phyloP scores from a whole-genome alignment of 441 rosid species.

The Macaranga tanarius region DNA sequence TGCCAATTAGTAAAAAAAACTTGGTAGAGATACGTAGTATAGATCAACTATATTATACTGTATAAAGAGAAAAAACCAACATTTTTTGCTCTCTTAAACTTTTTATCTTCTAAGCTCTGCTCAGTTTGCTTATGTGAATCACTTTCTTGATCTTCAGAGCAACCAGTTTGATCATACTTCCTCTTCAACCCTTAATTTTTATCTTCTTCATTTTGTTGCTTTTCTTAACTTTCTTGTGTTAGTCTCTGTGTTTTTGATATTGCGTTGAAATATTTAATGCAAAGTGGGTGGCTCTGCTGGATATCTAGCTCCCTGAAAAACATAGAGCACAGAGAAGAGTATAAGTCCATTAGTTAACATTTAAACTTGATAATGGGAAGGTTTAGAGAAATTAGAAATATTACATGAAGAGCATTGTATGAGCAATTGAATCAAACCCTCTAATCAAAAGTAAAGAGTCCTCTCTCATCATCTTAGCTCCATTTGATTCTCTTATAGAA shows the following conservation, averaged over 20 bases:
- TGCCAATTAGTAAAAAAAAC: neutral
- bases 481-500: constrained; percentile 30
- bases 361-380: neutral
- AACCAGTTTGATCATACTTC: constrained; percentile 47
- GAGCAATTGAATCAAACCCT: constrained; percentile 82
- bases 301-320: constrained; percentile 71
- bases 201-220: constrained; percentile 23
- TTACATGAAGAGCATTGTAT: constrained; percentile 80
- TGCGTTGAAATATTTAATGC: constrained; percentile 59
- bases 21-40: neutral
- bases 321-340: neutral
- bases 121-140: constrained; percentile 36
- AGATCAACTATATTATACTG: neutral
- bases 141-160: constrained; percentile 35
- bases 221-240: constrained; percentile 31
- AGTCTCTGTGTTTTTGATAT: constrained; percentile 37
- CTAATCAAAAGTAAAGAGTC: constrained; percentile 74
- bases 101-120: constrained; percentile 39
- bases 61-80: constrained; percentile 32
- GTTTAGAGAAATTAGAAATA: neutral
- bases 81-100: constrained; percentile 66
- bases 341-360: neutral
- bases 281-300: constrained; percentile 76
- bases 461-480: constrained; percentile 55
- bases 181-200: constrained; percentile 51